A percentile compares a stretch with the other conserved stretches of the same genome.
Conservation (phyloP, 2,329 filamentous ascomycete species). For the Alternaria hordeiaustralica region DNA sequence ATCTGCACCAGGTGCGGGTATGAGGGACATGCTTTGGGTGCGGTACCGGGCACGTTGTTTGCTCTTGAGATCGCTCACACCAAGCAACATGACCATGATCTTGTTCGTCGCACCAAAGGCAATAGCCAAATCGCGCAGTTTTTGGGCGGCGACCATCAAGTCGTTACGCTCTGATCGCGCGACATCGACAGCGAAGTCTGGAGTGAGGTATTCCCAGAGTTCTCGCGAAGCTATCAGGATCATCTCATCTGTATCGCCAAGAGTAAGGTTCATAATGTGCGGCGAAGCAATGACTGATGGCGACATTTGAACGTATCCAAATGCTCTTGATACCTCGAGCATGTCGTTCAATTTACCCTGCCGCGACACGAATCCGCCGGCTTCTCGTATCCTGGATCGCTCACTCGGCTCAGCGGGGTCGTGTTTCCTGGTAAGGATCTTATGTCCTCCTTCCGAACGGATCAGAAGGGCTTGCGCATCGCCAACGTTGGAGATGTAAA, state of each 20-base stretch:
- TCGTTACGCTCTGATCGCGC: conserved; percentile 85
- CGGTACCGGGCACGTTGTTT: conserved; percentile 77
- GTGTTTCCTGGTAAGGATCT: conserved; percentile 87
- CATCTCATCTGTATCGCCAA: conserved; percentile 91
- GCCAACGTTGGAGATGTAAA: conserved; percentile 94
- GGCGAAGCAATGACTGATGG: conserved; percentile 92
- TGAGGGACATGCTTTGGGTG: conserved; percentile 84
- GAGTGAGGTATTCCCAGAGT: conserved; percentile 92
- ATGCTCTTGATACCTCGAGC: conserved; percentile 89
- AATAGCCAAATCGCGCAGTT: conserved; percentile 91
- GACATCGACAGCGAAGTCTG: conserved; percentile 89
- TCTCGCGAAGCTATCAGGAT: conserved; percentile 90
- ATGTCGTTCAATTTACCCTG: conserved; percentile 93
- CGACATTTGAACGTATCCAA: conserved; percentile 92
- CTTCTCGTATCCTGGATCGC: conserved; percentile 87
- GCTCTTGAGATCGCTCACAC: conserved; percentile 87
- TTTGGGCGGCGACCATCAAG: conserved; percentile 93
- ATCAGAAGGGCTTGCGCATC: conserved; percentile 96
- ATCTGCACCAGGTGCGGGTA: conserved; percentile 71
- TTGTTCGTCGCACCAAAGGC: conserved; percentile 93
- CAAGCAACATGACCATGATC: conserved; percentile 99
- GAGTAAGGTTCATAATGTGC: conserved; percentile 76
- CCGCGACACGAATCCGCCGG: conserved; percentile 93
- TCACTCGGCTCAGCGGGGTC: conserved; percentile 88
- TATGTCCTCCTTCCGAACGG: conserved; percentile 82